Evolutionary conservation across 768 basidiomycete genomes (phyloP).

Genomic region (Amanita rubescens): DNA sequence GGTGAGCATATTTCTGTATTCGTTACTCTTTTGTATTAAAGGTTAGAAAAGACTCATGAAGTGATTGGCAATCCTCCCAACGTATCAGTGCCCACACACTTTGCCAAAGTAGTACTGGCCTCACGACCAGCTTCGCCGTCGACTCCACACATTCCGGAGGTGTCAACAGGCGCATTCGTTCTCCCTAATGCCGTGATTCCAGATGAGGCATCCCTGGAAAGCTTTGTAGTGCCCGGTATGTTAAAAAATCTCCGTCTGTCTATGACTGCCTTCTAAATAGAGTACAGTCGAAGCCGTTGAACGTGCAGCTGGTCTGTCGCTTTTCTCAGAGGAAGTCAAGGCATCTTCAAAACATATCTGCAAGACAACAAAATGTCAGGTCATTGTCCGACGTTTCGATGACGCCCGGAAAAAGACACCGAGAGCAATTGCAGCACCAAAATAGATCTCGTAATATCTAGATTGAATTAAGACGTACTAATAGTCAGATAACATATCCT

Average conservation of each 20-base stretch:
- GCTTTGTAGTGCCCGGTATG: conserved; percentile 76
- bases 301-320: conserved; percentile 74
- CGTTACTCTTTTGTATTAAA: background rate
- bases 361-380: conserved; percentile 80
- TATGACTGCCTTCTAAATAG: background rate
- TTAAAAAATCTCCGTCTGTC: background rate
- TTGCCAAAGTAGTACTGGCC: conserved; percentile 90
- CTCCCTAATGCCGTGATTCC: conserved; percentile 91
- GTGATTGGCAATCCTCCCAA: conserved; percentile 91
- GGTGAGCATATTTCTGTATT: conserved; percentile 40
- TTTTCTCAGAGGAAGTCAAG: conserved; percentile 84
- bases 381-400: conserved; percentile 85
- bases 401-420: conserved; percentile 70
- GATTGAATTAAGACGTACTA: conserved; percentile 13
- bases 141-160: conserved; percentile 62
- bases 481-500: conserved; percentile 74
- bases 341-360: conserved; percentile 76
- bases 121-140: conserved; percentile 68
- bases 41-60: conserved; percentile 68
- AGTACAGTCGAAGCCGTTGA: conserved; percentile 84
- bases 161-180: conserved; percentile 90
- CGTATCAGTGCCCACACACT: conserved; percentile 93
- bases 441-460: conserved; percentile 19
- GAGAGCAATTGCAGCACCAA: conserved; percentile 47
- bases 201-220: conserved; percentile 72